These are phyloP conservation scores for Scedosporium aurantiacum DNA, from an alignment of 2,329 filamentous ascomycete species.

Conservation along the genomic window DNA sequence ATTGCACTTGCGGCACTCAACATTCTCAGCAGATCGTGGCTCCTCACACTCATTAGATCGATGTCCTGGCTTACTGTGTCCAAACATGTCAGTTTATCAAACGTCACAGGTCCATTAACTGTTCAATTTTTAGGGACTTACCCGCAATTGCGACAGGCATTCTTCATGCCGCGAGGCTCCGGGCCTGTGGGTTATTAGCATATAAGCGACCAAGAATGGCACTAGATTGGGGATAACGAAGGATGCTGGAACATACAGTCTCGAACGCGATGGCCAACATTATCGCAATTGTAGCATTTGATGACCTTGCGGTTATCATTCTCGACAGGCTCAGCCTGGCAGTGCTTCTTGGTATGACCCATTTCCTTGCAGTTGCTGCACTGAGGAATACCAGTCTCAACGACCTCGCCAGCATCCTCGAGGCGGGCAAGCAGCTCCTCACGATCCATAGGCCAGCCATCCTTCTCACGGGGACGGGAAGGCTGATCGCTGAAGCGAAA, in stretches of 20 bases:
- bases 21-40: constrained; percentile 48
- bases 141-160: constrained; percentile 60
- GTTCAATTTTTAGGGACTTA: constrained; percentile 13
- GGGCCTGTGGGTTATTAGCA: constrained; percentile 30
- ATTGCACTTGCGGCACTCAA: constrained; percentile 56
- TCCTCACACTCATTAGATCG: constrained; percentile 40
- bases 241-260: constrained; percentile 50
- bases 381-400: constrained; percentile 45
- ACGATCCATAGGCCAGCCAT: constrained; percentile 45
- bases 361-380: constrained; percentile 55
- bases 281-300: constrained; percentile 54
- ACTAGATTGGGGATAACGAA: background rate
- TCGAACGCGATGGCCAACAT: constrained; percentile 53
- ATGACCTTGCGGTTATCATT: constrained; percentile 32
- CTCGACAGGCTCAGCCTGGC: constrained; percentile 46
- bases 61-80: constrained; percentile 36
- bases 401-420: constrained; percentile 52
- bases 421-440: constrained; percentile 55
- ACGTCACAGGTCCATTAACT: background rate
- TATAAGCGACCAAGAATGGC: background rate
- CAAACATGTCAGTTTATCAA: constrained; percentile 8
- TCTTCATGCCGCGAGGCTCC: constrained; percentile 49
- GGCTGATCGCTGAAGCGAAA: constrained; percentile 51
- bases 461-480: constrained; percentile 44
- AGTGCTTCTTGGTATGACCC: constrained; percentile 51